Base-by-base conservation (phyloP, 208 protist genomes). In the Trypanosoma boissoni region DNA sequence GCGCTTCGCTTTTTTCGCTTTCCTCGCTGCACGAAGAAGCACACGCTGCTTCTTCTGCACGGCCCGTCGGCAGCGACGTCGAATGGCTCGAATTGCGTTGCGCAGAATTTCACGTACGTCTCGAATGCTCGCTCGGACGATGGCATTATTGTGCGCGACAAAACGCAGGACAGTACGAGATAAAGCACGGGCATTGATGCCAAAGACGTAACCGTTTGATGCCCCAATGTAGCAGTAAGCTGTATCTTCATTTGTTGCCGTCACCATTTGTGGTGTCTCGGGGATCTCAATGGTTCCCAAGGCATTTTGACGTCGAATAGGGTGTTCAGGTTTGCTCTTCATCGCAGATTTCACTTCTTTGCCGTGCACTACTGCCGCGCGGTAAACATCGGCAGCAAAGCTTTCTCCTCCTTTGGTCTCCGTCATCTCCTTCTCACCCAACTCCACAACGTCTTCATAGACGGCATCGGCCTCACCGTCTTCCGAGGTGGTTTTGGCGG, bases 251-350 rank as follows among this genome's bases (percentile, higher is more conserved):
- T 50, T 32, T 10, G 26, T 50, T 10, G 56, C 67, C 23, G 58
- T 54, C 18, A 73, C 58, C 3, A 72, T 51, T 34, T 78, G 75
- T 4, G 84, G 84, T 2, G 51, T 41, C 45, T 78, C 72, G 29
- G 76, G 80, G 39, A 91, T 72, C 58, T 79, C 84, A 26, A 91
- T 65, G 0, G 76, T 86, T 23, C 77, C 80, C 23, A 91, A 64
- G 28, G 80, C 58, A 10, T 45, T 45, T 20, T 78, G 50, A 3
- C 61, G 46, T 10, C 72, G 75, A 10, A 86, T 69, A 4, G 67
- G 41, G n/a, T 60, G 72, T 31, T 74, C 56, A 49, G 75, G 75
- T 34, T 73, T 61, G 24, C 59, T 39, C 68, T 89, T 89, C 3
- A 89, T 44, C 26, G 78, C 82, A 20, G 82, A 89, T 50, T 86